Evolutionary conservation across 2,329 filamentous ascomycete species (phyloP), one percentile per base, ranked within the genome.

Genomic region (Fusarium sacchari): DNA sequence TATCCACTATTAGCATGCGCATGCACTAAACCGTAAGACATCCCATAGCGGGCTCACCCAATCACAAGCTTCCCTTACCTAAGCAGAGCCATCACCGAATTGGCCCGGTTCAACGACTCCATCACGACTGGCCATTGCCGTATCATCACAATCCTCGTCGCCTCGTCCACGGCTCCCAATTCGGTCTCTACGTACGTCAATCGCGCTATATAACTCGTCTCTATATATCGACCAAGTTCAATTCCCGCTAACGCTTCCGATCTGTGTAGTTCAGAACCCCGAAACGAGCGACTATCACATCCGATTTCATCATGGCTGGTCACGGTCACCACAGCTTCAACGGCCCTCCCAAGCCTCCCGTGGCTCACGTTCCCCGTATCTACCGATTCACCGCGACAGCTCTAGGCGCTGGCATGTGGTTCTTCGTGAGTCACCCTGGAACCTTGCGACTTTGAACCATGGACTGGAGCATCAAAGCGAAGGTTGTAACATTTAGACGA

Each of bases 331-430:
- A 74, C 43, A 73, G 58, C 66, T 76, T 77, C 65, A 81, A 80
- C 75, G 81, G 81, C 17, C 81, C 81, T 43, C 82, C 81, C 20
- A 84, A 81, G 74, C 82, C 83, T 58, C 83, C 84, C 3, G 79
- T 83, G 77, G 85, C 87, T 73, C 86, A 87, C 75, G 87, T 88
- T 71, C 84, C 85, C 43, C 82, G 83, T 57, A 81, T 97, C 75
- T 97, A 98, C 87, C 91, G 94, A 81, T 93, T 96, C 83, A 89
- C 92, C 66, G 96, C 94, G 52, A 98, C 94, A 49, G 94, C 92
- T 71, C 88, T 99, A 72, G 94, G 95, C 77, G 96, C 96, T 62
- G 94, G 93, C 85, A 99, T 98, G 96, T 99, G 96, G 96, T 98
- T 99, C 86, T 99, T 96, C 84, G 95, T 98, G 90, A 81, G 93